phyloP scores from a whole-genome alignment of 495 filamentous ascomycete genomes.

The Aspergillus cristatus region DNA sequence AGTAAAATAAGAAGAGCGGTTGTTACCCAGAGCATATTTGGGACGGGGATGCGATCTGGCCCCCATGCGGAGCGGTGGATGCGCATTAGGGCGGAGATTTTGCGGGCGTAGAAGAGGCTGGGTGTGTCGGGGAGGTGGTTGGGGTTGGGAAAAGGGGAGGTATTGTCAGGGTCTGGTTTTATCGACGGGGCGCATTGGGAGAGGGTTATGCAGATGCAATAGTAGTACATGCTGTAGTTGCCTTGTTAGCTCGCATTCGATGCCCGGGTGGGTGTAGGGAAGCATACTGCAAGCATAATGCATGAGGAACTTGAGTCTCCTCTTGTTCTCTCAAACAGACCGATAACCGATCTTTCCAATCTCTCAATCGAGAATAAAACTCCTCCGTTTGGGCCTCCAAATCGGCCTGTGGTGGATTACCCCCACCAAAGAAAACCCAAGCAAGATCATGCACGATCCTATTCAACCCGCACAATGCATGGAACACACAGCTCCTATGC shows the following conservation, averaged over 20 bases:
- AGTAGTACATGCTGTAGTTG: slow-evolving; percentile 18
- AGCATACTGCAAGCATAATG: slow-evolving; percentile 26
- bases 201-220: slow-evolving; percentile 12
- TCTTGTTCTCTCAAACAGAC: slow-evolving; percentile 9
- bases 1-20: slow-evolving; percentile 22
- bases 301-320: slow-evolving; percentile 17
- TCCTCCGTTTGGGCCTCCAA: slow-evolving; percentile 8
- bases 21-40: slow-evolving; percentile 21
- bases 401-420: slow-evolving; percentile 4
- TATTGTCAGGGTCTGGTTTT: background rate
- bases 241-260: background rate
- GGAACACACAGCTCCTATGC: slow-evolving; percentile 19
- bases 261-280: background rate
- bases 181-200: slow-evolving; percentile 11
- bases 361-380: slow-evolving; percentile 11
- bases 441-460: slow-evolving; percentile 16
- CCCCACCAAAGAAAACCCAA: slow-evolving; percentile 10
- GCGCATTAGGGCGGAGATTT: slow-evolving; percentile 13
- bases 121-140: background rate
- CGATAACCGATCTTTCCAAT: slow-evolving; percentile 17
- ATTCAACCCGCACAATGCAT: slow-evolving; percentile 14
- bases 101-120: slow-evolving; percentile 11
- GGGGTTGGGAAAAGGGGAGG: too few relatives aligned
- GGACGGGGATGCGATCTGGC: slow-evolving; percentile 17
- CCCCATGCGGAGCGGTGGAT: slow-evolving; percentile 18